Percentiles rank a stretch among this genome's conserved stretches.
phyloP scores from a whole-genome alignment of 169 alveolate species.

The Eimeria tenella region DNA sequence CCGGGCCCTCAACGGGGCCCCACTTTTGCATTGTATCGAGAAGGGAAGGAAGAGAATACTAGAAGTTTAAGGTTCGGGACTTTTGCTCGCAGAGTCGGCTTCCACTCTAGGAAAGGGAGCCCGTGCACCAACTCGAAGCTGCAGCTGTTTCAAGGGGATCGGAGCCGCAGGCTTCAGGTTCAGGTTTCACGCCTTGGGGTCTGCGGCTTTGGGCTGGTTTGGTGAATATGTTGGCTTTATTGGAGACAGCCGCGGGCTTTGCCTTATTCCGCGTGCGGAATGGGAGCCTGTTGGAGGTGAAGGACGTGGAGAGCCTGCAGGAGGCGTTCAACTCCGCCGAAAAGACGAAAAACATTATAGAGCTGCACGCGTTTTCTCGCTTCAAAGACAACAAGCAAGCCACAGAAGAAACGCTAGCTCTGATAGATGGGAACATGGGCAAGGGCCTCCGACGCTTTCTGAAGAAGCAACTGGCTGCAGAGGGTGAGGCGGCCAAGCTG shows the following conservation, averaged over 20 bases:
- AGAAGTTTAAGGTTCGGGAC: too few relatives aligned
- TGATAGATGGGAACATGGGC: constrained; percentile 87
- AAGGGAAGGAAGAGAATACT: too few relatives aligned
- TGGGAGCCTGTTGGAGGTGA: constrained; percentile 86
- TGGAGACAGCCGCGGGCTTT: constrained; percentile 99
- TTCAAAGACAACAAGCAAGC: constrained; percentile 95
- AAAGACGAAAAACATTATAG: constrained; percentile 77
- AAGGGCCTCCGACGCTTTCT: constrained; percentile 94
- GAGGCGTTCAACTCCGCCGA: constrained; percentile 21
- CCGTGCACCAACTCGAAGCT: too few relatives aligned
- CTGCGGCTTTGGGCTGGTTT: too few relatives aligned
- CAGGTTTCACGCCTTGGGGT: too few relatives aligned
- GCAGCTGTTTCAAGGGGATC: too few relatives aligned
- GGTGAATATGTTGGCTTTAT: constrained; percentile 94
- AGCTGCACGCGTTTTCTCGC: constrained; percentile 91
- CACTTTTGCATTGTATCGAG: too few relatives aligned
- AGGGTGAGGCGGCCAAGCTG: constrained; percentile 83
- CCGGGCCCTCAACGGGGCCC: too few relatives aligned
- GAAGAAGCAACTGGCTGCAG: constrained; percentile 91
- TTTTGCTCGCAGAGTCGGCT: too few relatives aligned
- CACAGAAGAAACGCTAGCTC: constrained; percentile 89
- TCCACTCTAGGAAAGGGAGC: too few relatives aligned
- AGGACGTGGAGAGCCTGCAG: constrained; percentile 67
- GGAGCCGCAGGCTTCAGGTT: too few relatives aligned
- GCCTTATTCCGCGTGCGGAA: constrained; percentile 97